A percentile compares a stretch with the other conserved stretches of the same genome.
These are phyloP conservation scores for Sclerotinia sclerotiorum DNA, from an alignment of 2,329 filamentous ascomycete genomes.

Conservation along the genomic window DNA sequence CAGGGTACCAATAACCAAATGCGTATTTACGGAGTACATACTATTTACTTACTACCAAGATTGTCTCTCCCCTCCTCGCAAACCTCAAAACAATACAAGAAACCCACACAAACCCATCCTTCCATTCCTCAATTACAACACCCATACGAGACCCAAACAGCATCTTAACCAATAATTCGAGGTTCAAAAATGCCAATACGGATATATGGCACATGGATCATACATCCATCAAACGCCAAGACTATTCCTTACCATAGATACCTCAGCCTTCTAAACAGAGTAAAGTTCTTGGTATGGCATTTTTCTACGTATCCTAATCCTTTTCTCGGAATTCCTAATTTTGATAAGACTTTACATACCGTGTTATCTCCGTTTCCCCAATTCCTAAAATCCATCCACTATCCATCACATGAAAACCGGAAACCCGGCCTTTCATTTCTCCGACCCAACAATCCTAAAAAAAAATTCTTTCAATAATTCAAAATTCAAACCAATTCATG, in stretches of 20 bases:
- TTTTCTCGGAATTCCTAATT: no score
- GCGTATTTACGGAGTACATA: neutral
- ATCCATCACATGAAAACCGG: no score
- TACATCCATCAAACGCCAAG: neutral
- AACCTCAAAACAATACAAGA: neutral
- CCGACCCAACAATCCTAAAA: no score
- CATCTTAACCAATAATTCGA: neutral
- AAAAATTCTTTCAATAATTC: no score
- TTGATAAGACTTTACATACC: no score
- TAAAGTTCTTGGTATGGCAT: constrained; percentile 8
- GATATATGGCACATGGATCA: constrained; percentile 12
- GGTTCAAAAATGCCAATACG: constrained; percentile 4
- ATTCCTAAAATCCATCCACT: no score
- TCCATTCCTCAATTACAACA: neutral
- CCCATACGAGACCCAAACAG: neutral
- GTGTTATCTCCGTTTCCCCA: no score
- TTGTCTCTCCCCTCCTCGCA: neutral
- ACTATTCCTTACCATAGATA: no score
- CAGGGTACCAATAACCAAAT: neutral
- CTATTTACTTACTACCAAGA: no score
- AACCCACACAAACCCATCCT: neutral
- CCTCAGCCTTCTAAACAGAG: neutral
- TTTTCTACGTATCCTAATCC: no score
- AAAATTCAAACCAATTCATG: no score
- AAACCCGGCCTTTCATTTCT: no score